phyloP scores from a whole-genome alignment of 2,329 filamentous ascomycete genomes.

The Penicillium sp. region DNA sequence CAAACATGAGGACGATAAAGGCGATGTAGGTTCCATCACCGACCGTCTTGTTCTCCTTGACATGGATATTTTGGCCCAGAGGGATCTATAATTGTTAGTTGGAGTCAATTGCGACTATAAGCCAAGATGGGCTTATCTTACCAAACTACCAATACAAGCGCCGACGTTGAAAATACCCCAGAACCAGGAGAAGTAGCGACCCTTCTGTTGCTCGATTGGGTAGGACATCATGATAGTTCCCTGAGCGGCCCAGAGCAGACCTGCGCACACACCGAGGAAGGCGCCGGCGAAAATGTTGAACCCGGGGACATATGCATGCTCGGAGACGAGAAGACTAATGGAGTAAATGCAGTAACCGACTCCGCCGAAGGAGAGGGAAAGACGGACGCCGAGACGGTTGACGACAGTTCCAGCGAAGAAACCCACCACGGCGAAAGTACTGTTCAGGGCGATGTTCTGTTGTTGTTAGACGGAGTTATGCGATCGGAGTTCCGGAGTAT shows the following conservation, averaged over 20 bases:
- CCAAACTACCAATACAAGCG: conserved; percentile 74
- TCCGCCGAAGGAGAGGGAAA: conserved; percentile 43
- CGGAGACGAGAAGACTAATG: conserved; percentile 37
- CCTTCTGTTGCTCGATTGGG: conserved; percentile 73
- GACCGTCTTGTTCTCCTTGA: conserved; percentile 35
- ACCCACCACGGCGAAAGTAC: conserved; percentile 63
- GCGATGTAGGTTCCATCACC: conserved; percentile 76
- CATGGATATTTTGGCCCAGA: conserved; percentile 43
- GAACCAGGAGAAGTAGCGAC: conserved; percentile 82
- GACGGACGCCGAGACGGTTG: conserved; percentile 41
- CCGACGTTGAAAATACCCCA: conserved; percentile 94
- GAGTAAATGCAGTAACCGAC: conserved; percentile 47
- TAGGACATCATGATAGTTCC: conserved; percentile 68
- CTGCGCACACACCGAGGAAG: conserved; percentile 48
- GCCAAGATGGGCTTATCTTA: conserved; percentile 34
- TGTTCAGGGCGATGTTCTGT: conserved; percentile 64
- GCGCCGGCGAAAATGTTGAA: conserved; percentile 50
- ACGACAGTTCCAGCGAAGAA: conserved; percentile 56
- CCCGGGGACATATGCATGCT: conserved; percentile 45
- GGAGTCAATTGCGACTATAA: neutral
- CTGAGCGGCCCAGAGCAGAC: conserved; percentile 49
- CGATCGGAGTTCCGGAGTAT: neutral
- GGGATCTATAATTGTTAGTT: conserved; percentile 32
- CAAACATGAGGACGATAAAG: conserved; percentile 74
- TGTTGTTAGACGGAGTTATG: neutral